These are phyloP conservation scores for Fusarium papillatum DNA, from an alignment of 2,329 filamentous ascomycete species.

Conservation along the genomic window DNA sequence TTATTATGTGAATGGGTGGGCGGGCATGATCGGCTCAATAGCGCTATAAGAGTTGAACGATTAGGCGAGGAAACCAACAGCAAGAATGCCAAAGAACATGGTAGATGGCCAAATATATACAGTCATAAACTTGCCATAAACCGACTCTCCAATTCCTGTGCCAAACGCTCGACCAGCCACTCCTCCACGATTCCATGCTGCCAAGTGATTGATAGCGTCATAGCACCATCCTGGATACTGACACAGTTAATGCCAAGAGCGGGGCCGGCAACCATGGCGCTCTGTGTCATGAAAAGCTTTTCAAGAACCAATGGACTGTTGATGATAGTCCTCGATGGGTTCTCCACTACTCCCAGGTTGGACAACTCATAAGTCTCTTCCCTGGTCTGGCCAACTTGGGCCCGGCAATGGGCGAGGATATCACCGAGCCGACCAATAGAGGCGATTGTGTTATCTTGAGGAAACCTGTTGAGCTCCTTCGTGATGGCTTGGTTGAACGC, in stretches of 20 bases:
- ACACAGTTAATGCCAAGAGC: background rate
- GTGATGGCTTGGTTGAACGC: background rate
- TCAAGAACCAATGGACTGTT: background rate
- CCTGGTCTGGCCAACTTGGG: background rate
- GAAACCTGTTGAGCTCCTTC: background rate
- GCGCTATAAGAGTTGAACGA: too few species aligned
- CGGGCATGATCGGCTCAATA: too few species aligned
- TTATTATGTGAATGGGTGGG: too few species aligned
- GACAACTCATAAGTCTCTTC: background rate
- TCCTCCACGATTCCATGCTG: background rate
- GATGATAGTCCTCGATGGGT: background rate
- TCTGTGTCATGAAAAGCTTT: background rate
- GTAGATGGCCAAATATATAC: too few species aligned
- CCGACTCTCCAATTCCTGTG: too few species aligned
- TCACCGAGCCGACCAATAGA: background rate
- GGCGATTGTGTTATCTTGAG: background rate
- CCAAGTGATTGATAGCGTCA: background rate
- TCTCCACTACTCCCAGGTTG: background rate
- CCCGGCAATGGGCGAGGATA: background rate
- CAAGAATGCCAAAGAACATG: too few species aligned
- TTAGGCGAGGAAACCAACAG: too few species aligned
- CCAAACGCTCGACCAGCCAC: too few species aligned
- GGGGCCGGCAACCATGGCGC: background rate
- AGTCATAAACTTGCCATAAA: too few species aligned
- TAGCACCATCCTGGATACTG: background rate